Percentiles rank a stretch among this genome's conserved stretches.
These are phyloP conservation scores for Myrica gale DNA, from an alignment of 306 rosid species.

Conservation along the genomic window DNA sequence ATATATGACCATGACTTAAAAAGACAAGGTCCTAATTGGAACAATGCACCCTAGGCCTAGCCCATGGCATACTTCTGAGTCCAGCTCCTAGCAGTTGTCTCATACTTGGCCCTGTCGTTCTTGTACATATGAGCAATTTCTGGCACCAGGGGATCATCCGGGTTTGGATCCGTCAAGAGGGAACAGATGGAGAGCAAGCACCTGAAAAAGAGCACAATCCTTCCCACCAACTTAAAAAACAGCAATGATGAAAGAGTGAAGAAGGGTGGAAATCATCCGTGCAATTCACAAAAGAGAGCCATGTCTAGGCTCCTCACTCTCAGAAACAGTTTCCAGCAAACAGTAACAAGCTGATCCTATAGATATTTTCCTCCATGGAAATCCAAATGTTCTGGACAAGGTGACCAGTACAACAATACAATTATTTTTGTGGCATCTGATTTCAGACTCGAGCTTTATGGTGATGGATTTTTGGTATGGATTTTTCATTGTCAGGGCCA, in stretches of 20 bases:
- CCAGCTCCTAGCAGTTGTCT: conserved; percentile 91
- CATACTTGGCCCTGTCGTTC: conserved; percentile 77
- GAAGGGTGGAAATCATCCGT: conserved; percentile 25
- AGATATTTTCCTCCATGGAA: conserved; percentile 23
- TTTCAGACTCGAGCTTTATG: not conserved
- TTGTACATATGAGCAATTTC: conserved; percentile 83
- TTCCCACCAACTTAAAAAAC: conserved; percentile 63
- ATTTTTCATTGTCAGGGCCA: not conserved
- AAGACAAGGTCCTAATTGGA: conserved; percentile 11
- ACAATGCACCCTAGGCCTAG: conserved; percentile 58
- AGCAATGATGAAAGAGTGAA: conserved; percentile 30
- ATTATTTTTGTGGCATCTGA: conserved; percentile 2
- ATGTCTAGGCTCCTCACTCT: not conserved
- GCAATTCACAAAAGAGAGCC: conserved; percentile 29
- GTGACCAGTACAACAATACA: not conserved
- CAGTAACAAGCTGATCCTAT: conserved; percentile 2
- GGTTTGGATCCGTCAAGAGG: conserved; percentile 84
- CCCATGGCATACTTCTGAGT: conserved; percentile 94
- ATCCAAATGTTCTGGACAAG: conserved; percentile 10
- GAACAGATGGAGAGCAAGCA: conserved; percentile 82
- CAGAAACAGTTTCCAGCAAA: not conserved
- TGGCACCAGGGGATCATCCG: conserved; percentile 81
- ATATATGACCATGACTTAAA: conserved; percentile 25
- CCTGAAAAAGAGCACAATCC: conserved; percentile 57
- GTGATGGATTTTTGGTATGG: not conserved